These are phyloP conservation scores for Diaporthe longicolla DNA, from an alignment of 2,329 filamentous ascomycete genomes.

Conservation along the genomic window DNA sequence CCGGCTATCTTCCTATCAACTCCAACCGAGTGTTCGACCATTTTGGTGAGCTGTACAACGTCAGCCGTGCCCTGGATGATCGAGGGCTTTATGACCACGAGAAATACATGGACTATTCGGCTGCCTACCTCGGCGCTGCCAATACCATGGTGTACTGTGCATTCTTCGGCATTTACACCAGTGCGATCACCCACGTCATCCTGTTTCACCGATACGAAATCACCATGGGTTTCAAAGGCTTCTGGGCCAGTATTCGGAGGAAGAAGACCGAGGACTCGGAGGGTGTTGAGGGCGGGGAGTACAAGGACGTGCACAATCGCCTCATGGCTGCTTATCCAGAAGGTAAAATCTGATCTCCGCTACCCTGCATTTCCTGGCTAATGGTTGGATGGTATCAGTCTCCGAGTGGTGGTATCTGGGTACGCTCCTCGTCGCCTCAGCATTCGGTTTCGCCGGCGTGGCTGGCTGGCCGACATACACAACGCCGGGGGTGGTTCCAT, in stretches of 20 bases:
- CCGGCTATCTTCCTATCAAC: constrained; percentile 65
- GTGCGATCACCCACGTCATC: constrained; percentile 63
- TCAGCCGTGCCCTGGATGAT: constrained; percentile 45
- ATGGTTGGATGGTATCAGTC: not conserved
- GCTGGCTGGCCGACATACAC: constrained; percentile 48
- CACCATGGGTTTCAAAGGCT: constrained; percentile 61
- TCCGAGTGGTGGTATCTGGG: constrained; percentile 25
- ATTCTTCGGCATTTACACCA: constrained; percentile 69
- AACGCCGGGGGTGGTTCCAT: constrained; percentile 56
- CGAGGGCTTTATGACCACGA: constrained; percentile 46
- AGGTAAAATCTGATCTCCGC: constrained; percentile 51
- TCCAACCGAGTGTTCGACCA: constrained; percentile 67
- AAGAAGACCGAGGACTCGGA: constrained; percentile 10
- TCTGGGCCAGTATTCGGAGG: constrained; percentile 45
- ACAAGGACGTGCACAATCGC: constrained; percentile 58
- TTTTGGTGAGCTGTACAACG: constrained; percentile 63
- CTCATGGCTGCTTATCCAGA: constrained; percentile 57
- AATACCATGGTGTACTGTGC: constrained; percentile 61
- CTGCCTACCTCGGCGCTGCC: constrained; percentile 46
- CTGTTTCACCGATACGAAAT: constrained; percentile 69
- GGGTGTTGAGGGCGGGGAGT: constrained; percentile 40
- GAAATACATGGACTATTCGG: constrained; percentile 47
- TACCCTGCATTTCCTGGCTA: not conserved
- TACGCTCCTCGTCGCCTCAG: constrained; percentile 30
- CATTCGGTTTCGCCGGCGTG: constrained; percentile 50